A percentile compares a stretch with the other conserved stretches of the same genome.
These are phyloP conservation scores for Xylariaceae sp. DNA, from an alignment of 2,329 filamentous ascomycete species.

Conservation along the genomic window DNA sequence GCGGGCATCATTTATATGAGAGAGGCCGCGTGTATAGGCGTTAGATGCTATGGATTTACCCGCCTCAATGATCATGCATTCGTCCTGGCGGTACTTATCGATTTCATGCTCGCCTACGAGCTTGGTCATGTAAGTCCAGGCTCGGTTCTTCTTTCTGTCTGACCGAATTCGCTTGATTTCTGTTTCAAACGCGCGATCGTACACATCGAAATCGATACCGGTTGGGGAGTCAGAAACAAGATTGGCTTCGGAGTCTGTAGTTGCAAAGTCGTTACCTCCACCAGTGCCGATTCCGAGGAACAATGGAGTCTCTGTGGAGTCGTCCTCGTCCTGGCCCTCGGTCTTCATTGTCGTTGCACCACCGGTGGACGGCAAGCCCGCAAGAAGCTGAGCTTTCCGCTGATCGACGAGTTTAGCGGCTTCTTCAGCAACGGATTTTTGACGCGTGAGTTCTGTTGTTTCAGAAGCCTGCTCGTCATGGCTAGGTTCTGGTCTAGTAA, in stretches of 20 bases:
- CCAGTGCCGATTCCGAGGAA: slow-evolving; percentile 77
- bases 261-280: slow-evolving; percentile 44
- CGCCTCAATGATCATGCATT: slow-evolving; percentile 37
- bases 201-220: slow-evolving; percentile 81
- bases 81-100: slow-evolving; percentile 37
- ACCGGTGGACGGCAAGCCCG: slow-evolving; percentile 22
- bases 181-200: slow-evolving; percentile 81
- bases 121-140: slow-evolving; percentile 47
- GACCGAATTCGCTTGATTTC: slow-evolving; percentile 61
- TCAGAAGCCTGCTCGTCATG: slow-evolving; percentile 11
- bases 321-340: too few relatives aligned
- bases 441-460: slow-evolving; percentile 8
- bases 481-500: slow-evolving; percentile 9
- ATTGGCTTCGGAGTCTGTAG: slow-evolving; percentile 22
- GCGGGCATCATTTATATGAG: slow-evolving; percentile 12
- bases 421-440: slow-evolving; percentile 42
- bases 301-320: slow-evolving; percentile 58
- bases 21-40: slow-evolving; percentile 12
- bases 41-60: slow-evolving; percentile 22
- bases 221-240: slow-evolving; percentile 81
- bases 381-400: slow-evolving; percentile 38
- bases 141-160: slow-evolving; percentile 35
- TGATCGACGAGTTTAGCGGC: slow-evolving; percentile 49
- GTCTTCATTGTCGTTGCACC: slow-evolving; percentile 47
- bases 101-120: slow-evolving; percentile 45